Evolutionary conservation across 768 basidiomycete genomes (phyloP), one percentile per base, ranked within the genome.

Genomic region (Hemileccinum impolitum): DNA sequence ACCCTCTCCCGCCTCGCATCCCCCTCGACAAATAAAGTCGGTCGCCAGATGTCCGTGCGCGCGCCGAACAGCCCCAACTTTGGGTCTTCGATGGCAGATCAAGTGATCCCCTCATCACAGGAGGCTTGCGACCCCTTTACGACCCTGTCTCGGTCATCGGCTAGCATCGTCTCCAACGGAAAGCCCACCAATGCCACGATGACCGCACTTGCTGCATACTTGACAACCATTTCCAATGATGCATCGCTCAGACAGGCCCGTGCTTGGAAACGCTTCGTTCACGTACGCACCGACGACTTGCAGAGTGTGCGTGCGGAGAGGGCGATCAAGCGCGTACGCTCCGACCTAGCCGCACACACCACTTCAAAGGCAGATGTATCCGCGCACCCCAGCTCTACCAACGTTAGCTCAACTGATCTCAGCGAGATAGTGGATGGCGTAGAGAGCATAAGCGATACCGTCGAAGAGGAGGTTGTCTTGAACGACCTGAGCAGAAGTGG

Each of bases 301-400:
- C 85, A 94, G 72, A 92, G 90, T 57, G 84, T 85, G 6, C 82
- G 91, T 38, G 83, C 88, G 35, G 90, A 94, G 71, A 77, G 90
- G 54, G 87, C 91, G 4, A 87, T 94, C 69, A 91, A 92, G 72
- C 82, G 89, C 25, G 88, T 90, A 17, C 75, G 90, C 47, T 90
- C 87, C 39, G 92, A 94, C 70, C 72, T 91, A 18, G 89, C 87
- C 10, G 83, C 83, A 11, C 90, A 93, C 60, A 67, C 75, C 46
- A 70, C 79, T 38, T 67, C 72, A 15, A 72, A 56, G 61, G 47
- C 42, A 43, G 71, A 57, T 32, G 32, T 60, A 10, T 51, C 69
- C 2, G 48, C 63, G 14, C 55, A 51, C 8, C 53, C 53, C 21
- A 51, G 51, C 43, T 62, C 62, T 21, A 50, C 54, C 36, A 56